Conservation (phyloP, 1,284 basidiomycete species). For the Sanghuangporus baumii region DNA sequence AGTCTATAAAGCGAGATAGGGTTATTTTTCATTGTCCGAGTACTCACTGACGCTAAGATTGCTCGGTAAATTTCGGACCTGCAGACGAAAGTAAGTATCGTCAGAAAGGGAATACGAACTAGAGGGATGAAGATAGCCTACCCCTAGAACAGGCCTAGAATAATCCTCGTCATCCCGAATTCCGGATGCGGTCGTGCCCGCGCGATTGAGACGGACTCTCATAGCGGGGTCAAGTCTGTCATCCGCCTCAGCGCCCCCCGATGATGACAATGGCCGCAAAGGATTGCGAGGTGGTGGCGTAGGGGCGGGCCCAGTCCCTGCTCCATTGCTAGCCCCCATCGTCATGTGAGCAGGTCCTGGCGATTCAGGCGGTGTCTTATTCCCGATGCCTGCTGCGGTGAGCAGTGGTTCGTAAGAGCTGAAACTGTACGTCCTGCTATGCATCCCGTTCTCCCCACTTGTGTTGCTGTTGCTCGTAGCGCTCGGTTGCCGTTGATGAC, state of each 20-base stretch:
- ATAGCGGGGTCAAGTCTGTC: slow-evolving; percentile 41
- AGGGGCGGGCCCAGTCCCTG: slow-evolving; percentile 22
- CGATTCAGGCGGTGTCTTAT: slow-evolving; percentile 21
- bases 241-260: slow-evolving; percentile 25
- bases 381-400: slow-evolving; percentile 29
- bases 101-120: slow-evolving; percentile 4
- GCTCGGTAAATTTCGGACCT: slow-evolving; percentile 22
- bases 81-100: not conserved
- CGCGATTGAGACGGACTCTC: slow-evolving; percentile 32
- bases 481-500: slow-evolving; percentile 34
- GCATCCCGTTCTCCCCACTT: slow-evolving; percentile 25
- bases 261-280: slow-evolving; percentile 15
- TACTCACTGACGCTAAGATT: slow-evolving; percentile 33
- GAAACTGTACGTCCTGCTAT: slow-evolving; percentile 36
- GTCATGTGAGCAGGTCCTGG: slow-evolving; percentile 20
- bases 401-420: slow-evolving; percentile 64
- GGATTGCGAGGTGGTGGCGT: slow-evolving; percentile 43
- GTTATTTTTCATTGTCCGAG: slow-evolving; percentile 24
- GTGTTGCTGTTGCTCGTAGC: slow-evolving; percentile 22
- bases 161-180: slow-evolving; percentile 51
- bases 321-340: not conserved
- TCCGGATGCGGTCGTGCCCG: slow-evolving; percentile 29
- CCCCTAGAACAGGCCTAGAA: slow-evolving; percentile 53
- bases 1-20: not conserved
- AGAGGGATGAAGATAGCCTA: slow-evolving; percentile 26